Conservation (phyloP, 345 rosid genomes). For the Arabidopsis suecica region DNA sequence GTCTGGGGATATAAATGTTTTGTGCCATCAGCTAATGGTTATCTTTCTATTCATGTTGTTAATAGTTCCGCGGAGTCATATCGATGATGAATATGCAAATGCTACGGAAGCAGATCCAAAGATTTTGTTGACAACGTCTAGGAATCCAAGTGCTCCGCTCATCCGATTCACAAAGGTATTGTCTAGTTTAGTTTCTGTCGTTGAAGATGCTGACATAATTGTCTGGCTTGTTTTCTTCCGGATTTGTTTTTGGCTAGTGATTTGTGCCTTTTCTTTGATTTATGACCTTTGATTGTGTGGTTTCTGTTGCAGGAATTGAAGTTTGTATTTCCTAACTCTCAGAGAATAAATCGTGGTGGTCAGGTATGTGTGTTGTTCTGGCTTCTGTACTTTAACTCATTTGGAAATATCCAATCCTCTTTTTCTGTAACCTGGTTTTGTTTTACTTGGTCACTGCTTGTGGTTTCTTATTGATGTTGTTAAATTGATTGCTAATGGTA, state of each 20-base stretch:
- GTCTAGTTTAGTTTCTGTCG: not conserved
- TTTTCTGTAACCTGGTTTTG: not conserved
- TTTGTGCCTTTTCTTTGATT: slow-evolving; percentile 10
- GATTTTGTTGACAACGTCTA: slow-evolving; percentile 83
- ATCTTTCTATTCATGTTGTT: slow-evolving; percentile 28
- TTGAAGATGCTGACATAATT: slow-evolving; percentile 1
- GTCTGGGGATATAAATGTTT: not conserved
- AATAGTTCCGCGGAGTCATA: slow-evolving; percentile 72
- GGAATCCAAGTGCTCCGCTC: slow-evolving; percentile 90
- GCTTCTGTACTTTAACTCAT: not conserved
- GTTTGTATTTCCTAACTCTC: slow-evolving; percentile 79
- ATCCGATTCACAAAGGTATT: slow-evolving; percentile 76
- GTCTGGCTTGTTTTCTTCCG: not conserved
- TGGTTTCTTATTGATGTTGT: slow-evolving; percentile 15
- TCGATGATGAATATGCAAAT: slow-evolving; percentile 90
- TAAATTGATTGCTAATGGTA: slow-evolving; percentile 7
- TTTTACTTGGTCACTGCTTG: not conserved
- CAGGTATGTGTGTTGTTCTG: slow-evolving; percentile 58
- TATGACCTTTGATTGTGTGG: slow-evolving; percentile 16
- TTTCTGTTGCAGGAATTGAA: slow-evolving; percentile 70
- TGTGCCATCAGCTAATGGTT: not conserved
- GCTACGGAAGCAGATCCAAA: slow-evolving; percentile 73
- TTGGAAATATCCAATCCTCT: not conserved
- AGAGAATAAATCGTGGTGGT: slow-evolving; percentile 80
- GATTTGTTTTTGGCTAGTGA: not conserved